phyloP scores from a whole-genome alignment of 805 yeast genomes.

The Candida sithepensis region DNA sequence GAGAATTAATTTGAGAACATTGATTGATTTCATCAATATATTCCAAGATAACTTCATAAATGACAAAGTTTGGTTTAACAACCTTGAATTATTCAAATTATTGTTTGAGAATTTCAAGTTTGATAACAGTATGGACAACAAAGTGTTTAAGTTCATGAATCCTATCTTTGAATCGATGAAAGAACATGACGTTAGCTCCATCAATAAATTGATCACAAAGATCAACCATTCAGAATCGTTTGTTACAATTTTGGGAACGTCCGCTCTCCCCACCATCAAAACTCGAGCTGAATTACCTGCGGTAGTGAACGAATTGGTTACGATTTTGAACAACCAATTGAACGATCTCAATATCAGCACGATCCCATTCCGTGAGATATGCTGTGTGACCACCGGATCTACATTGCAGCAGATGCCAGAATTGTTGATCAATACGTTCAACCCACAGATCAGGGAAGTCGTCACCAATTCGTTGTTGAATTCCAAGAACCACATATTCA shows the following conservation, averaged over 20 bases:
- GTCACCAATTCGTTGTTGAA: slow-evolving; percentile 39
- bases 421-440: slow-evolving; percentile 34
- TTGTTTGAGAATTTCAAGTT: slow-evolving; percentile 21
- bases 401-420: slow-evolving; percentile 9
- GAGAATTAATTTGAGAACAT: slow-evolving; percentile 25
- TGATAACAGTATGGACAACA: slow-evolving; percentile 1
- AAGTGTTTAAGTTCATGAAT: slow-evolving; percentile 17
- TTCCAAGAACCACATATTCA: slow-evolving; percentile 31
- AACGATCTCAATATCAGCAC: slow-evolving; percentile 23
- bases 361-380: slow-evolving; percentile 38
- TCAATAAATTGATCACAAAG: not conserved
- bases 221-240: not conserved
- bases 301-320: slow-evolving; percentile 9
- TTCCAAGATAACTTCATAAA: slow-evolving; percentile 24
- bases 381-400: slow-evolving; percentile 26
- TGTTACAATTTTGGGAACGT: not conserved
- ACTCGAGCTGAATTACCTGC: no score
- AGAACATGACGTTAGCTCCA: not conserved
- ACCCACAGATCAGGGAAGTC: slow-evolving; percentile 41
- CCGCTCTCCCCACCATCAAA: no score
- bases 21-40: slow-evolving; percentile 28
- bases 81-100: slow-evolving; percentile 26
- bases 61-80: slow-evolving; percentile 26
- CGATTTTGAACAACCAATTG: slow-evolving; percentile 14
- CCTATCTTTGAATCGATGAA: slow-evolving; percentile 20